Evolutionary conservation across 2,329 filamentous ascomycete species (phyloP), one percentile per base, ranked within the genome.

Genomic region (Domatiomyces globalis): DNA sequence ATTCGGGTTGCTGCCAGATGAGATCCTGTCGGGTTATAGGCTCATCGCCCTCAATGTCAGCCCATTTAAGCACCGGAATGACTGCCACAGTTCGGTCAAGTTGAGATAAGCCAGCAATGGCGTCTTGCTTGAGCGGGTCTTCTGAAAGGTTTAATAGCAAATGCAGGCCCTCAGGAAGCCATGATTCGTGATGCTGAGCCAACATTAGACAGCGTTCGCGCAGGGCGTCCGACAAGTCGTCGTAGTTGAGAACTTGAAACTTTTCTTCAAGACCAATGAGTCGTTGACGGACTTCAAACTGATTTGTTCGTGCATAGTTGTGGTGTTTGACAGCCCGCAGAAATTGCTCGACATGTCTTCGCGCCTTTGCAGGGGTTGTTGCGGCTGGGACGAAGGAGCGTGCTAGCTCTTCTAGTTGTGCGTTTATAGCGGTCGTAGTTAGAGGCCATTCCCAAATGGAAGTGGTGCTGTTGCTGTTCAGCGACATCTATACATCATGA

Each of bases 141-240:
- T 95, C 83, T 1, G 90, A 90, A 0, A 96, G 77, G 54, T 87
- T 79, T 6, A 96, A 71, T 9, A 96, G 69, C 0, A 96, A 68
- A 48, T 85, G 81, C 12, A 96, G 70, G 12, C 85, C 74, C 60
- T 96, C 92, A 0, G 89, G 88, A 5, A 80, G 79, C 77, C 80
- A 90, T 66, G 80, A 81, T 44, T 74, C 74, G 36, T 68, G 71
- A 12, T 67, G 64, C 29, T 68, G 62, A 15, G 75, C 69, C 18
- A 95, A 67, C 54, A 81, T 77, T 42, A 75, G 69, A 12, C 87
- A 66, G 36, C 84, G 75, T 44, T 65, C 62, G 42, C 72, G 69
- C 36, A 88, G 69, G 5, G 80, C 81, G 63, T 89, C 81, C 10
- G 87, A 87, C 22, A 95, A 71, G 42, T 79, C 80, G 60, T 95